phyloP scores from a whole-genome alignment of 371 early-diverging fungal genomes.

The Rhizopus delemar region DNA sequence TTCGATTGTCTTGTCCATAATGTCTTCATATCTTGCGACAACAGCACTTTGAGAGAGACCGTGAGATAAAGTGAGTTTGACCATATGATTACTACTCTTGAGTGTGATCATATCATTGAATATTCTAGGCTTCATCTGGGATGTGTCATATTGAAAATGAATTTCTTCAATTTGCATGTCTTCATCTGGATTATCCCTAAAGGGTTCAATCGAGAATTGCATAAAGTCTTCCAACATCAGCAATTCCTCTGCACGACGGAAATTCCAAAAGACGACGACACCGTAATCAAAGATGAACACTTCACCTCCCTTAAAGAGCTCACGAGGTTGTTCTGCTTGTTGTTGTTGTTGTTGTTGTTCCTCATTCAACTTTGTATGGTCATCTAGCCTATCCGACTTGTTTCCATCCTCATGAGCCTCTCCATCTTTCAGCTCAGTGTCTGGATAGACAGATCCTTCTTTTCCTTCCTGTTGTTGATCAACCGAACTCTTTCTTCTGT shows the following conservation, averaged over 20 bases:
- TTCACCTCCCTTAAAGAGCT: conserved; percentile 67
- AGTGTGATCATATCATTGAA: conserved; percentile 78
- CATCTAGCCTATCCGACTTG: conserved; percentile 1
- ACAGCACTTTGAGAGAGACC: conserved; percentile 72
- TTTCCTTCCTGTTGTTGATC: conserved; percentile 13
- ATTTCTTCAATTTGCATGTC: conserved; percentile 92
- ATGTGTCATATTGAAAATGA: conserved; percentile 82
- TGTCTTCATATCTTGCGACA: conserved; percentile 68
- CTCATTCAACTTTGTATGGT: conserved; percentile 1
- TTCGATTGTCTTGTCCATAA: conserved; percentile 71
- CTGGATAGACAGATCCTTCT: not conserved
- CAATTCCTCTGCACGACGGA: conserved; percentile 83
- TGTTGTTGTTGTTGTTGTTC: not conserved
- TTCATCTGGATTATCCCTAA: conserved; percentile 56
- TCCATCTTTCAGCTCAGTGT: not conserved
- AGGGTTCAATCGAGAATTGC: conserved; percentile 47
- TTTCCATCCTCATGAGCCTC: not conserved
- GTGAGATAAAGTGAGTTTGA: conserved; percentile 74
- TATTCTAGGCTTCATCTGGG: conserved; percentile 57
- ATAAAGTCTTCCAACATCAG: conserved; percentile 74
- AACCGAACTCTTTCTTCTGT: not conserved
- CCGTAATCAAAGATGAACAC: conserved; percentile 92
- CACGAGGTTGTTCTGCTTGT: conserved; percentile 12
- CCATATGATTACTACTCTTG: conserved; percentile 74
- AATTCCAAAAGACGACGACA: conserved; percentile 95